Conservation (phyloP, 2,329 filamentous ascomycete genomes). For the Colletotrichum liaoningense region DNA sequence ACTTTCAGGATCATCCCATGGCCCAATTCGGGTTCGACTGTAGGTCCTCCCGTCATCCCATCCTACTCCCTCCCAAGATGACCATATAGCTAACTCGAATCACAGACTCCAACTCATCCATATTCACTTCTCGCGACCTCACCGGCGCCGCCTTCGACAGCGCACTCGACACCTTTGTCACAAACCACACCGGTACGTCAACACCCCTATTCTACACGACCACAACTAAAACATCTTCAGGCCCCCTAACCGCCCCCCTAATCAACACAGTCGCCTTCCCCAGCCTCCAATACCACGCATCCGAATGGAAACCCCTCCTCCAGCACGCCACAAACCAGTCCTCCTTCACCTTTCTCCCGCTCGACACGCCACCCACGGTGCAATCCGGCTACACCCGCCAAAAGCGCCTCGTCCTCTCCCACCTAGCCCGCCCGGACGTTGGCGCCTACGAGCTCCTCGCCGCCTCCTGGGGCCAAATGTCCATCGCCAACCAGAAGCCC, state of each 20-base stretch:
- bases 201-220: neutral
- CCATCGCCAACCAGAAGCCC: constrained; percentile 49
- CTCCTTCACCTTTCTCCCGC: constrained; percentile 37
- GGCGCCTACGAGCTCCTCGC: constrained; percentile 45
- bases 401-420: constrained; percentile 40
- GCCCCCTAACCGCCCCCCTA: constrained; percentile 39
- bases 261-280: constrained; percentile 44
- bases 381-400: constrained; percentile 51
- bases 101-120: constrained; percentile 21
- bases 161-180: constrained; percentile 12
- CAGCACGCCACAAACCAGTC: constrained; percentile 39
- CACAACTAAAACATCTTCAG: neutral
- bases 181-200: constrained; percentile 28
- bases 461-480: constrained; percentile 46
- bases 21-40: constrained; percentile 36
- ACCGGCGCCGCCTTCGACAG: constrained; percentile 12
- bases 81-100: neutral
- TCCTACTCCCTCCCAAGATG: constrained; percentile 4
- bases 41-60: constrained; percentile 38
- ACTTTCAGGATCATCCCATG: constrained; percentile 47
- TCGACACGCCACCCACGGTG: constrained; percentile 45
- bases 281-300: constrained; percentile 38
- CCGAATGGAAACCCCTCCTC: constrained; percentile 37
- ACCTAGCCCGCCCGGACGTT: constrained; percentile 40
- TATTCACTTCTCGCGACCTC: constrained; percentile 23